Conservation (phyloP, 202 grass and related monocot species). For the Saccharum hybrid region DNA sequence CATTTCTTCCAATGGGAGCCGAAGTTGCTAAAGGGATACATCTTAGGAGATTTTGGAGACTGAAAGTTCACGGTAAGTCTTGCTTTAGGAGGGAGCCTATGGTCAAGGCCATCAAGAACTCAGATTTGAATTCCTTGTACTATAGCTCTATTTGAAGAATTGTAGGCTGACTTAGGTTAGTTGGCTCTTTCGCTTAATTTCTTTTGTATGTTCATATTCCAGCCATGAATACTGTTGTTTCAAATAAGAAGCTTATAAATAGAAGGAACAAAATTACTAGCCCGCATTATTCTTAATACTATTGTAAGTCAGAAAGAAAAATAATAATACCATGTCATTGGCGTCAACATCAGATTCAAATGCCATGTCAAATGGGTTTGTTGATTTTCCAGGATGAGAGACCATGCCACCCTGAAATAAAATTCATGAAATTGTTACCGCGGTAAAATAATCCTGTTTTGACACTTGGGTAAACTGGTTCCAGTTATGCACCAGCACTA, state of each 20-base stretch:
- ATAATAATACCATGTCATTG: slow-evolving; percentile 49
- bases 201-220: neutral
- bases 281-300: neutral
- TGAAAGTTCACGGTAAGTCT: neutral
- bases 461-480: slow-evolving; percentile 16
- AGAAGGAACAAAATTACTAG: slow-evolving; percentile 22
- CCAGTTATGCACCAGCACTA: neutral
- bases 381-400: slow-evolving; percentile 65
- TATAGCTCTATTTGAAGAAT: neutral
- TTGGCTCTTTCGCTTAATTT: neutral
- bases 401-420: slow-evolving; percentile 56
- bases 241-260: slow-evolving; percentile 23
- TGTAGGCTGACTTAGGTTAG: neutral
- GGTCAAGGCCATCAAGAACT: neutral
- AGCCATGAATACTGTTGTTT: neutral
- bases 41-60: neutral
- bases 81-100: neutral
- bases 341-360: slow-evolving; percentile 65
- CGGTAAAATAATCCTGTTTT: slow-evolving; percentile 18
- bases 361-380: slow-evolving; percentile 92
- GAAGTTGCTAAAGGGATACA: neutral
- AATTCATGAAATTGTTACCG: slow-evolving; percentile 37
- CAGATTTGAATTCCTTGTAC: neutral
- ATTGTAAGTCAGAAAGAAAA: neutral
- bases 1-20: neutral